These are phyloP conservation scores for Quercus berberidifolia DNA, from an alignment of 306 rosid genomes.

Conservation along the genomic window DNA sequence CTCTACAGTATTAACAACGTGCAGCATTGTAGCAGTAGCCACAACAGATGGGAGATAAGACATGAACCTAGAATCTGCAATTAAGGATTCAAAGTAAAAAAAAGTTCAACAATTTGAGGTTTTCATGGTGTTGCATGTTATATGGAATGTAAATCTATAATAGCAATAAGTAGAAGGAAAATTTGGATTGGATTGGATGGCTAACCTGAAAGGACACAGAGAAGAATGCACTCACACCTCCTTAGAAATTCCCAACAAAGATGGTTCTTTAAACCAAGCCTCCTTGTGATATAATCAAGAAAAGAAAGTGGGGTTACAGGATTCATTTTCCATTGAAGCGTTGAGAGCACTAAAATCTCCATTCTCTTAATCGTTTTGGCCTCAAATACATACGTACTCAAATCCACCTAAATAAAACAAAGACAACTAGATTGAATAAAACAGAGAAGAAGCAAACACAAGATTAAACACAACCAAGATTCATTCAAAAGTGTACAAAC, in stretches of 20 bases:
- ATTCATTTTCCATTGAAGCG: constrained; percentile 90
- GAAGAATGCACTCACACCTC: constrained; percentile 52
- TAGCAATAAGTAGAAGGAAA: not conserved
- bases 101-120: not conserved
- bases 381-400: constrained; percentile 55
- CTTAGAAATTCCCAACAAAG: constrained; percentile 61
- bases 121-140: not conserved
- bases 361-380: constrained; percentile 69
- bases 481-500: constrained; percentile 29
- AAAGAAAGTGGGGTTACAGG: constrained; percentile 78
- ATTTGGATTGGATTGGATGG: not conserved
- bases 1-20: constrained; percentile 54
- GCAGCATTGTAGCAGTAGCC: constrained; percentile 80
- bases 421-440: not conserved
- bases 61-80: constrained; percentile 67
- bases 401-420: constrained; percentile 56
- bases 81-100: not conserved
- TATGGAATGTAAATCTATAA: not conserved
- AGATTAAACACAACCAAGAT: not conserved
- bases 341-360: constrained; percentile 89
- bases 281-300: constrained; percentile 60
- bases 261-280: constrained; percentile 61
- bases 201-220: constrained; percentile 58
- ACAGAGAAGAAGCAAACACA: not conserved
- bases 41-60: constrained; percentile 67